phyloP scores from a whole-genome alignment of 768 basidiomycete species.

The Termitomyces bulborhizus region DNA sequence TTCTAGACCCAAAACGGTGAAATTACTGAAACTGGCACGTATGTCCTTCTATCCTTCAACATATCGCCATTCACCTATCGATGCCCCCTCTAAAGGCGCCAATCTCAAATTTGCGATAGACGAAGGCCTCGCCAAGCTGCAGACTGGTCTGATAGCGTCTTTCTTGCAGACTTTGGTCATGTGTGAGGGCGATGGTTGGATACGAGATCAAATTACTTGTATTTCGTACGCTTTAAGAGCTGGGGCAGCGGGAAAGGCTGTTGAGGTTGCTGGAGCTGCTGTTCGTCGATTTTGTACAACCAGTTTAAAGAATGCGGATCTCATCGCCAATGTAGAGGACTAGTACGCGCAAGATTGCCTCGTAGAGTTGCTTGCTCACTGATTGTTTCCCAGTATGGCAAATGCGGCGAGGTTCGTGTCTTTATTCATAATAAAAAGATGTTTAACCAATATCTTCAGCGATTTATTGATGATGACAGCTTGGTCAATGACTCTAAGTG shows the following conservation, averaged over 20 bases:
- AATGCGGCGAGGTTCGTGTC: constrained; percentile 63
- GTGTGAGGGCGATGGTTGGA: constrained; percentile 93
- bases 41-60: constrained; percentile 17
- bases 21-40: constrained; percentile 76
- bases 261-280: constrained; percentile 64
- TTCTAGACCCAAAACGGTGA: constrained; percentile 57
- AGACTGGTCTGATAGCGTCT: constrained; percentile 82
- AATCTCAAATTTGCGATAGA: constrained; percentile 93
- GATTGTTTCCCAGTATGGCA: constrained; percentile 50
- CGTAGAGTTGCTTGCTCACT: background rate
- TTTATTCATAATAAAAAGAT: background rate
- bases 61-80: background rate
- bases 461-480: constrained; percentile 80
- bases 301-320: constrained; percentile 72
- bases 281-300: constrained; percentile 83
- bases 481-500: constrained; percentile 63
- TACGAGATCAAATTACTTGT: constrained; percentile 59
- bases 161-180: constrained; percentile 94
- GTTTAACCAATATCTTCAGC: constrained; percentile 14
- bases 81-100: constrained; percentile 30
- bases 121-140: constrained; percentile 74
- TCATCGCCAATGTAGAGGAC: constrained; percentile 82
- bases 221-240: constrained; percentile 65
- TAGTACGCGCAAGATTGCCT: constrained; percentile 51
- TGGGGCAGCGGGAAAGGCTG: constrained; percentile 66